Evolutionary conservation across 768 basidiomycete genomes (phyloP), one percentile per base, ranked within the genome.

Genomic region (Lyophyllum atratum): DNA sequence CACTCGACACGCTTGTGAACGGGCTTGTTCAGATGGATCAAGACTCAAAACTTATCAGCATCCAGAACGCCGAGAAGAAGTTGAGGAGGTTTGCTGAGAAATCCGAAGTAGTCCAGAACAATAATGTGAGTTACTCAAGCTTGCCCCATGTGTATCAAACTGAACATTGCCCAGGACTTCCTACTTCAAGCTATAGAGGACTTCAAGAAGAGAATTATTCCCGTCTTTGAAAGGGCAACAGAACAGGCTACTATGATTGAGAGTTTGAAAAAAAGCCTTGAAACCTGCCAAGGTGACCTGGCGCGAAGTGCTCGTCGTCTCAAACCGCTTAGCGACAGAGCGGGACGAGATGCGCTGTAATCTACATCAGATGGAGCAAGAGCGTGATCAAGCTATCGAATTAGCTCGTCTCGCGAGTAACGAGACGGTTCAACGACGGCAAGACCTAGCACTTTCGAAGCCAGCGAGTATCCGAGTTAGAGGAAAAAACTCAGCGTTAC

Each of bases 131-230:
- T 66, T 17, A 39, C 24, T 17, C 49, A 52, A 40, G 22, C 14
- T 29, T 21, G 7, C 10, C 37, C 31, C 46, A n/a, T 49, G 11
- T 24, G 34, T 14, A 19, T 22, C 25, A 29, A 17, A 40, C 31
- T 34, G 26, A 44, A 24, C 19, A 17, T 26, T 33, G 14, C 11
- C 17, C 14, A 80, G 79, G 52, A 56, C 3, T 54, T 59, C 43
- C 61, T 81, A 7, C 58, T 74, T n/a, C 58, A 66, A 40, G 75
- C 77, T 3, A 59, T 80, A 5, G 64, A 69, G 24, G 72, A 78
- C 48, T 80, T 82, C 59, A 73, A 70, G 34, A 62, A 71, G 19
- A 74, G 78, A 7, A 75, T 80, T 15, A 62, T 73, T 15, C 80
- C 80, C 8, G 17, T 75, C 1, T 79, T 76, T 52, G 61, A 58